Evolutionary conservation across 208 protist species (phyloP).

Genomic region (Polymyxa betae): DNA sequence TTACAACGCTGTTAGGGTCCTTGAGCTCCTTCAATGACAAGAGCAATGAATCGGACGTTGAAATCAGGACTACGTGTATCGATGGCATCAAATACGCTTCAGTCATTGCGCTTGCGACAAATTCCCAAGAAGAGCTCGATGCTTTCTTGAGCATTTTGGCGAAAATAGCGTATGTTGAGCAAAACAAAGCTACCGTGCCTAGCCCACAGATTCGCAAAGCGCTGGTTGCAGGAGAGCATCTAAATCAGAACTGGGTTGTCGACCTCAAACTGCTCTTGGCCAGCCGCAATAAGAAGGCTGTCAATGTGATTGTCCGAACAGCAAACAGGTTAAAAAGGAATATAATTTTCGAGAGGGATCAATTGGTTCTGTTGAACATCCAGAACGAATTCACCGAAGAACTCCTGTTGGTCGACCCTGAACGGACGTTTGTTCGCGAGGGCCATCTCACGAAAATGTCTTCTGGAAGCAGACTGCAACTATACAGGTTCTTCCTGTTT

Average conservation of each 20-base stretch:
- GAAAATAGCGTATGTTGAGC: constrained; percentile 15
- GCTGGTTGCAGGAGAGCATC: background rate
- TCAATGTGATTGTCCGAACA: background rate
- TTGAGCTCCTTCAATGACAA: background rate
- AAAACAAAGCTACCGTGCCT: background rate
- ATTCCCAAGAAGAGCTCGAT: constrained; percentile 33
- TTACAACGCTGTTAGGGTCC: background rate
- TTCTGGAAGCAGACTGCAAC: background rate
- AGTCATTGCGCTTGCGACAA: background rate
- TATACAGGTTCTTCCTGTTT: constrained; percentile 51
- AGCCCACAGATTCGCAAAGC: background rate
- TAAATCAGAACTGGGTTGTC: constrained; percentile 35
- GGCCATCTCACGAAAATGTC: constrained; percentile 35
- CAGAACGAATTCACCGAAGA: constrained; percentile 47
- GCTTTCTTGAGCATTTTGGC: background rate
- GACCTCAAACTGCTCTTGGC: constrained; percentile 17
- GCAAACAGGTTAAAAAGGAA: background rate
- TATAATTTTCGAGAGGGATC: constrained; percentile 22
- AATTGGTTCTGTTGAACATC: constrained; percentile 32
- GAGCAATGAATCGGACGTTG: constrained; percentile 7
- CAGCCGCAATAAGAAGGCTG: constrained; percentile 36
- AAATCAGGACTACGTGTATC: constrained; percentile 29
- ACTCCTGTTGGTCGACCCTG: constrained; percentile 8
- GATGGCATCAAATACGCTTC: constrained; percentile 23
- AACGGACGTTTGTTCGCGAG: constrained; percentile 20